Base-by-base conservation (phyloP, 495 filamentous ascomycete genomes). In the Hypoxylon fuscum region DNA sequence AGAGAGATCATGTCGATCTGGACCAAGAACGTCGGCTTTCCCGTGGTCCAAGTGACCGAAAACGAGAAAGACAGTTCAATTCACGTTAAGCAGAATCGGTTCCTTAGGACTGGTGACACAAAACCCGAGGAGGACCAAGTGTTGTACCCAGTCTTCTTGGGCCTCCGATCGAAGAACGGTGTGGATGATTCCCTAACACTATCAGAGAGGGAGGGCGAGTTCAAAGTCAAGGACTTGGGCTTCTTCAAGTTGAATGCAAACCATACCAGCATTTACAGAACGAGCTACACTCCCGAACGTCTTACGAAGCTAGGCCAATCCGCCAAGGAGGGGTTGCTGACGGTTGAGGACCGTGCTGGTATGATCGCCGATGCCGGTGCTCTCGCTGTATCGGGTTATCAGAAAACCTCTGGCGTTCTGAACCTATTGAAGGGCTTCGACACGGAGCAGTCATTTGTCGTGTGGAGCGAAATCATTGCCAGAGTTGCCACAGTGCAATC, bases 301-400 rank as follows among this genome's bases (percentile, higher is more conserved):
- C 78, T 91, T 20, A 77, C 80, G 59, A 90, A 90, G 74, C 83
- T 92, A 25, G 89, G 89, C n/a, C 75, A 91, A 70, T 91, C 92
- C 43, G 91, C 92, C n/a, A 92, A 88, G 73, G 76, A 89, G 12
- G 92, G 91, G 1, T 80, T 94, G n/a, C 80, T 98, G 34, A 90
- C 85, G n/a, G 90, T 95, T 27, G 91, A 96, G 74, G 94, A 97
- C 72, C 87, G 94, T 44, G 92, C 93, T 41, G 95, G 95, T 70
- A 92, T 98, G 89, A 89, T 98, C 62, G 93, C 93, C 23, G 95
- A 98, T 72, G 91, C 95, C 9, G 93, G 93, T 64, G 92, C 95
- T 38, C 81, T 98, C 62, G 90, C 94, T 51, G 83, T 90, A 4
- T 93, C 92, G 12, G 94, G 94, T 23, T 97, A 95, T 73, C 92